A percentile compares a stretch with the other conserved stretches of the same genome.
phyloP scores from a whole-genome alignment of 2,329 filamentous ascomycete genomes.

The Trichoderma oligosporum region DNA sequence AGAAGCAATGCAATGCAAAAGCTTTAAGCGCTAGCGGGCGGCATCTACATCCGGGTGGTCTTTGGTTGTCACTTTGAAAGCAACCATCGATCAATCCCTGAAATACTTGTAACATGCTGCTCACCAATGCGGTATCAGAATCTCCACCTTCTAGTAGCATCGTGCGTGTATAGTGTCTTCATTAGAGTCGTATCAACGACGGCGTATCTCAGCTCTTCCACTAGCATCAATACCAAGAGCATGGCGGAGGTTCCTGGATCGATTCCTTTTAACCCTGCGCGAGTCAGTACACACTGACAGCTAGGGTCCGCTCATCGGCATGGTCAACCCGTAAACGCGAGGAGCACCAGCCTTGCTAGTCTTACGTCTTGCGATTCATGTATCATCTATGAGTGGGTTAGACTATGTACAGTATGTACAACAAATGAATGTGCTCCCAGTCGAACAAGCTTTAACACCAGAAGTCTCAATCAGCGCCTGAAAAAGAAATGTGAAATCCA shows the following conservation, averaged over 20 bases:
- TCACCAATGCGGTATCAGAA: no score
- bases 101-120: neutral
- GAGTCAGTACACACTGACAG: slow-evolving; percentile 10
- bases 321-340: slow-evolving; percentile 10
- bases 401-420: no score
- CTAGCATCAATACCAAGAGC: neutral
- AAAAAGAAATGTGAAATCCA: neutral
- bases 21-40: slow-evolving; percentile 1
- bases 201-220: neutral
- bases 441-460: no score
- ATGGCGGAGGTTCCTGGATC: neutral
- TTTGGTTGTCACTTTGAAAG: no score
- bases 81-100: slow-evolving; percentile 11
- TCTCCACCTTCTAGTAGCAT: no score
- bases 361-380: neutral
- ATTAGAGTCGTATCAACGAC: neutral
- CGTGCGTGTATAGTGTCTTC: no score
- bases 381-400: neutral
- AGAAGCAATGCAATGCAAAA: neutral
- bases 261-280: neutral
- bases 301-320: slow-evolving; percentile 11
- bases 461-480: neutral
- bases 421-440: no score
- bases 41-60: neutral
- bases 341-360: neutral